Percentiles rank a stretch among this genome's conserved stretches.
phyloP scores from a whole-genome alignment of 163 green algal genomes.

The Chlorella variabilis region DNA sequence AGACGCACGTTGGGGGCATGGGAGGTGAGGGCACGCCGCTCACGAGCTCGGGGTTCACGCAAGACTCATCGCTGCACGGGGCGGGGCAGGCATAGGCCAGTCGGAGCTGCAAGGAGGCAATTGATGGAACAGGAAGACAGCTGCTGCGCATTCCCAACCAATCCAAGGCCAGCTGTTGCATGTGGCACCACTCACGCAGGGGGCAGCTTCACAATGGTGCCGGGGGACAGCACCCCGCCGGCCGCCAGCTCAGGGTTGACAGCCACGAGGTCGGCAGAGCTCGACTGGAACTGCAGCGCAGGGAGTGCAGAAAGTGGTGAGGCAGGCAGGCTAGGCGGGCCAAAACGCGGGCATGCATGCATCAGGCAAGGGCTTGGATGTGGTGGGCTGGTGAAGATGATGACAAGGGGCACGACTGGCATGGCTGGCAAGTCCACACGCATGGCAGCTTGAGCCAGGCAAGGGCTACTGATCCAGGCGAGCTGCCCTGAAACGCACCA shows the following conservation, averaged over 20 bases:
- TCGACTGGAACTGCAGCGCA: slow-evolving; percentile 38
- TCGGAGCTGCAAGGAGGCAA: no score
- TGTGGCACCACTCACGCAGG: background rate
- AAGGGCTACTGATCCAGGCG: background rate
- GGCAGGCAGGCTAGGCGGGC: no score
- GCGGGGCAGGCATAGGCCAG: background rate
- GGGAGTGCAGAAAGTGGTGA: background rate
- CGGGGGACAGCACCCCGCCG: background rate
- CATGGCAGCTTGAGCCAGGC: background rate
- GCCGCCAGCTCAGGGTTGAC: slow-evolving; percentile 35
- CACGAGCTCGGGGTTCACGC: slow-evolving; percentile 21
- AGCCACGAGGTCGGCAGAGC: slow-evolving; percentile 11
- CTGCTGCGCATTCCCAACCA: background rate
- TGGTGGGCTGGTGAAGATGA: background rate
- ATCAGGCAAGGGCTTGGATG: background rate
- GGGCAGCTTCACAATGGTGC: slow-evolving; percentile 31
- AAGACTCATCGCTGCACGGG: slow-evolving; percentile 4
- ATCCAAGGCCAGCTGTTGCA: background rate
- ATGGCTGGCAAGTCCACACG: background rate
- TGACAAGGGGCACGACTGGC: no score
- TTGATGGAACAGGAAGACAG: background rate
- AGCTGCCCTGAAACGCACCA: background rate
- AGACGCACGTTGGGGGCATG: background rate
- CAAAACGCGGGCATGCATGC: no score
- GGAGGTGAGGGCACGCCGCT: background rate